Conservation (phyloP, 1,139 yeast genomes). For the Taphrina populina region DNA sequence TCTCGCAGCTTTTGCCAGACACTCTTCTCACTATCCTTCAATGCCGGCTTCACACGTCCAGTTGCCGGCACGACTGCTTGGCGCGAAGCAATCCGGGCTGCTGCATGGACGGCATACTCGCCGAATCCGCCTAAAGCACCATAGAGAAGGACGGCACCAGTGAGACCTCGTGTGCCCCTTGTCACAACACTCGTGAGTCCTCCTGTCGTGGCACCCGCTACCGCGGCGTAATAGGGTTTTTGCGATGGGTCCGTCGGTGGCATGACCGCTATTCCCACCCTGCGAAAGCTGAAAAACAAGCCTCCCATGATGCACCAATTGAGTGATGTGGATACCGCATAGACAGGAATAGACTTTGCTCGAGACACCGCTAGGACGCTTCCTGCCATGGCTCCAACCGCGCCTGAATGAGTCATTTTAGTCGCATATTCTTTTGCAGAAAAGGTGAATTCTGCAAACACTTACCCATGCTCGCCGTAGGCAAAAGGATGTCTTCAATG, state of each 20-base stretch:
- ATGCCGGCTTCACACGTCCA: no score
- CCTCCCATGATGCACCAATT: constrained; percentile 27
- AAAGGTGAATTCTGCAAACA: background rate
- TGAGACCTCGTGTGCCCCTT: constrained; percentile 21
- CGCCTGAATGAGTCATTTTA: no score
- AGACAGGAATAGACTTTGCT: constrained; percentile 7
- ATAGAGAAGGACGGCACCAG: constrained; percentile 19
- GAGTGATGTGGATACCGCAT: constrained; percentile 13
- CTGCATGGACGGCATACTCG: constrained; percentile 2
- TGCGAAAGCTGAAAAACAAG: constrained; percentile 9
- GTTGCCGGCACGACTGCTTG: no score
- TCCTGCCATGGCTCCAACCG: constrained; percentile 18
- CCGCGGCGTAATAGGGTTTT: background rate
- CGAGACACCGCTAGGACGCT: constrained; percentile 19
- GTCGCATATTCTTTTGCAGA: no score
- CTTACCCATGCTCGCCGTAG: no score
- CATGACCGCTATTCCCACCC: background rate
- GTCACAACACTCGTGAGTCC: constrained; percentile 1
- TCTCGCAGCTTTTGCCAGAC: constrained; percentile 24
- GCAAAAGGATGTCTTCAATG: no score
- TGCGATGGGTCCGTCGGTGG: background rate
- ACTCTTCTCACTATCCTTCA: constrained; percentile 25
- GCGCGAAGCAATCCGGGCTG: no score
- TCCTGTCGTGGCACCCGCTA: constrained; percentile 27
- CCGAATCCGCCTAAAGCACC: constrained; percentile 17